Percentiles rank a stretch among this genome's conserved stretches.
Conservation (phyloP, 2,329 filamentous ascomycete species). For the Pseudogymnoascus sp. region DNA sequence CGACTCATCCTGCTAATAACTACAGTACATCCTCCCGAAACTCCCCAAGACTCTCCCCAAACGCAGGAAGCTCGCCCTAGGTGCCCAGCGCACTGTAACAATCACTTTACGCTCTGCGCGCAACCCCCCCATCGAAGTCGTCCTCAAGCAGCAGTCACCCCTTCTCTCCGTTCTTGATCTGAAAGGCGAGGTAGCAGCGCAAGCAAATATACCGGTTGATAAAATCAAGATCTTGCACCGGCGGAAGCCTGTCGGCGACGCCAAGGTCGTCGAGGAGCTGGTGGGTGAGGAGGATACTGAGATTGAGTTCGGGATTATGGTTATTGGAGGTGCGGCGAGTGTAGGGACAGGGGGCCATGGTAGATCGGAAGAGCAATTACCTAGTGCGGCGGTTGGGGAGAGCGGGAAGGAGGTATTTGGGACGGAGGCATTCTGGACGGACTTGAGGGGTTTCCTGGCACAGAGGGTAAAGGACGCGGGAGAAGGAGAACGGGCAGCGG, state of each 20-base stretch:
- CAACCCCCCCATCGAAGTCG: conserved; percentile 61
- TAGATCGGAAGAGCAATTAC: conserved; percentile 29
- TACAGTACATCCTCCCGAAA: conserved; percentile 63
- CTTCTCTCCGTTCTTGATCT: conserved; percentile 71
- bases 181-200: conserved; percentile 57
- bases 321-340: conserved; percentile 62
- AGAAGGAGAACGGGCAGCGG: conserved; percentile 53
- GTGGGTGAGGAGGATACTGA: conserved; percentile 45
- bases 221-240: conserved; percentile 81
- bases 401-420: conserved; percentile 51
- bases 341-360: conserved; percentile 22
- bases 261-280: conserved; percentile 68
- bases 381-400: conserved; percentile 37
- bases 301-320: conserved; percentile 79
- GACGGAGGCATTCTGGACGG: conserved; percentile 74
- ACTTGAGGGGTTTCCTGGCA: conserved; percentile 70
- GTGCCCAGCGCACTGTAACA: conserved; percentile 43
- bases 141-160: conserved; percentile 51
- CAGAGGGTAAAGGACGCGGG: conserved; percentile 67
- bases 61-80: conserved; percentile 39
- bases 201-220: conserved; percentile 55
- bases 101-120: conserved; percentile 68
- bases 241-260: conserved; percentile 76
- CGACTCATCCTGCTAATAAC: conserved; percentile 13
- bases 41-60: conserved; percentile 46